Evolutionary conservation across 805 yeast species (phyloP).

Genomic region (Diddensiella santjacobensis): DNA sequence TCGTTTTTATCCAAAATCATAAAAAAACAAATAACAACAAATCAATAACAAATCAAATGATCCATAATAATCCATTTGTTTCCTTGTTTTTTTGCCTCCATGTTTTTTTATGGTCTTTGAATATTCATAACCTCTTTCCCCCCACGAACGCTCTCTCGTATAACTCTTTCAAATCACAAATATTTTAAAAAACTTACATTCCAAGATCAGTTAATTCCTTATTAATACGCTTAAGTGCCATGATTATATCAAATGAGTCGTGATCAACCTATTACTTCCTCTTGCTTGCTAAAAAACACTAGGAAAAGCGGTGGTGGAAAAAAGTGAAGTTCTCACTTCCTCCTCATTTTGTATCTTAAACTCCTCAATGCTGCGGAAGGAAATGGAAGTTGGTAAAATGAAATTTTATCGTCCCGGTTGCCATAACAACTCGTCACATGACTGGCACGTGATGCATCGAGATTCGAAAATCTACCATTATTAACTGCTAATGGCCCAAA

Average conservation of each 20-base stretch:
- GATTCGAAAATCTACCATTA: too few relatives aligned
- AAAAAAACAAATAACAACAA: background rate
- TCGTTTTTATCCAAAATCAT: too few relatives aligned
- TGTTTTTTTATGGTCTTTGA: background rate
- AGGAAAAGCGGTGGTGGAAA: background rate
- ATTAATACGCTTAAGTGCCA: slow-evolving; percentile 94
- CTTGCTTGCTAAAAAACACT: background rate
- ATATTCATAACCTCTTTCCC: background rate
- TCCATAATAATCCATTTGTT: background rate
- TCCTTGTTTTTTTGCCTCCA: background rate
- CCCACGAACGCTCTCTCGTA: background rate
- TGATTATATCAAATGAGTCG: slow-evolving; percentile 27
- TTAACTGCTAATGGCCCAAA: too few relatives aligned
- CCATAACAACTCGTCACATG: too few relatives aligned
- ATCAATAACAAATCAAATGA: background rate
- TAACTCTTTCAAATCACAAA: too few relatives aligned
- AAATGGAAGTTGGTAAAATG: background rate
- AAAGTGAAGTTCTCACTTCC: too few relatives aligned
- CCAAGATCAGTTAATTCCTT: slow-evolving; percentile 95
- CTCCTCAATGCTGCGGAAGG: background rate
- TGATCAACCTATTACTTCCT: background rate
- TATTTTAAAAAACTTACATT: slow-evolving; percentile 72
- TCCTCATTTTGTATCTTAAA: too few relatives aligned
- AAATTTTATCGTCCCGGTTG: too few relatives aligned
- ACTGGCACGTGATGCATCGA: too few relatives aligned